phyloP scores from a whole-genome alignment of 2,329 filamentous ascomycete species.

The Ophiocordyceps unilateralis region DNA sequence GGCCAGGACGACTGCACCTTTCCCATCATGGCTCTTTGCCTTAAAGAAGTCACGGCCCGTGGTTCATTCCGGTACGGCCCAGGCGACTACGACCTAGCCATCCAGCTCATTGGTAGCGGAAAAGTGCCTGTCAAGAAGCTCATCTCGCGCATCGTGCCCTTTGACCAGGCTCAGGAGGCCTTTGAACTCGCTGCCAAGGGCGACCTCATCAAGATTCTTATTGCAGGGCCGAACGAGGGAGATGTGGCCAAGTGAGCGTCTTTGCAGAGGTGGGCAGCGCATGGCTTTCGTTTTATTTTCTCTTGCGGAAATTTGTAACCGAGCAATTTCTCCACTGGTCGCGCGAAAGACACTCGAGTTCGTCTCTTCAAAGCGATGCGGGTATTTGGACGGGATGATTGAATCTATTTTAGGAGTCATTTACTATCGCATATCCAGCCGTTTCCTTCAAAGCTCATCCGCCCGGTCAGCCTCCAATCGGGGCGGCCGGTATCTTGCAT shows the following conservation, averaged over 20 bases:
- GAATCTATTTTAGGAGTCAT: too few species aligned
- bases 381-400: too few species aligned
- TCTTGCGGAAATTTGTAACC: too few species aligned
- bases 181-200: slow-evolving; percentile 77
- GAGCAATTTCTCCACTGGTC: too few species aligned
- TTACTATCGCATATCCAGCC: too few species aligned
- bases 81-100: slow-evolving; percentile 73
- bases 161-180: slow-evolving; percentile 68
- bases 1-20: slow-evolving; percentile 75
- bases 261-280: too few species aligned
- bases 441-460: too few species aligned
- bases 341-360: too few species aligned
- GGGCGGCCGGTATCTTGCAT: background rate
- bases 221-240: slow-evolving; percentile 39
- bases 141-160: slow-evolving; percentile 61
- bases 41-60: slow-evolving; percentile 74
- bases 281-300: background rate
- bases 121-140: slow-evolving; percentile 69
- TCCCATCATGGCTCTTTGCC: slow-evolving; percentile 78
- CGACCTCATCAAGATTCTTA: slow-evolving; percentile 56
- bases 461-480: too few species aligned
- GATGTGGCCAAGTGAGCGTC: background rate
- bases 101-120: slow-evolving; percentile 57
- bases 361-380: too few species aligned
- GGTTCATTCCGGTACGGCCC: slow-evolving; percentile 81